Percentiles rank a stretch among this genome's conserved stretches.
These are phyloP conservation scores for Paramecium tetraurelia DNA, from an alignment of 73 alveolate species.

Conservation along the genomic window DNA sequence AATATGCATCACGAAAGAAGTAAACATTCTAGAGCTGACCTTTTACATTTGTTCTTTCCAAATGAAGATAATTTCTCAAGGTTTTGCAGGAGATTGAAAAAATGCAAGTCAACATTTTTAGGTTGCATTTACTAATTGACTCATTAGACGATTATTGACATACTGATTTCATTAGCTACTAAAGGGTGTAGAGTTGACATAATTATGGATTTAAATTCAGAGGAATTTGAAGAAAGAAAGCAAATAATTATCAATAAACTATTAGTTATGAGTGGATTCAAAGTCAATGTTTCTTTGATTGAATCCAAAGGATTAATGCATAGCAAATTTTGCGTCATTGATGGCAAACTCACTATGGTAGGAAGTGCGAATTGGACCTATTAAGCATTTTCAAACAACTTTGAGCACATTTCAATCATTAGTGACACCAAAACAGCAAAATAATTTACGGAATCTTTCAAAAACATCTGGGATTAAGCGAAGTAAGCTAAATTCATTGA, in stretches of 20 bases:
- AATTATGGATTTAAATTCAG: not conserved
- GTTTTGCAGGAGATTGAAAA: not conserved
- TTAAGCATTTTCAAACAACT: not conserved
- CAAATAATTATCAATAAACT: not conserved
- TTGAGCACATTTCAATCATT: not conserved
- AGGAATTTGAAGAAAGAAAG: not conserved
- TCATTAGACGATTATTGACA: not conserved
- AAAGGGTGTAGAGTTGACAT: not conserved
- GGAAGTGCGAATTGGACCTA: slow-evolving; percentile 3
- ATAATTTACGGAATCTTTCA: not conserved
- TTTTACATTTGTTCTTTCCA: not conserved
- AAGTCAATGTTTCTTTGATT: not conserved
- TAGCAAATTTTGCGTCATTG: not conserved
- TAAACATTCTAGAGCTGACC: not conserved
- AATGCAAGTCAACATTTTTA: not conserved
- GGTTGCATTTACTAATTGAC: not conserved
- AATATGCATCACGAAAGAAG: not conserved
- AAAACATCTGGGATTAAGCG: not conserved
- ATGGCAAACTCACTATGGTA: not conserved
- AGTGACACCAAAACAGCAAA: not conserved
- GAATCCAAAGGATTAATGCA: not conserved
- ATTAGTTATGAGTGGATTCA: not conserved
- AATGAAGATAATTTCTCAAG: not conserved
- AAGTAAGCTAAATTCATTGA: not conserved
- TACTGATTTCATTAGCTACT: not conserved